Conservation (phyloP, 371 early-diverging fungal genomes). For the Mucor mucedo region DNA sequence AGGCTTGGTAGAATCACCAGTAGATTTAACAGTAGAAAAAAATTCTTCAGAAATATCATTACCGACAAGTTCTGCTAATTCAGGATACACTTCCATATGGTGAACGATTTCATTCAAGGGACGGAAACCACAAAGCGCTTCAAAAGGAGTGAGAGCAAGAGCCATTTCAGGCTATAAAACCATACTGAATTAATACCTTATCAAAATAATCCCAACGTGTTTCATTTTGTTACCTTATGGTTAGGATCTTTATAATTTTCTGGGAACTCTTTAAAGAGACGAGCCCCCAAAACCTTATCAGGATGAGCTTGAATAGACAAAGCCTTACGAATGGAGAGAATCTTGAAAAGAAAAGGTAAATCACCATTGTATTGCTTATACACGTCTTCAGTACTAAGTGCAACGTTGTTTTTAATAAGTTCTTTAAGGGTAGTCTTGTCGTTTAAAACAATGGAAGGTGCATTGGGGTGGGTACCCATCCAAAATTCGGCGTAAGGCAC, state of each 20-base stretch:
- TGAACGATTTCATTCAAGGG: constrained; percentile 79
- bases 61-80: constrained; percentile 75
- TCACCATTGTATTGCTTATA: constrained; percentile 71
- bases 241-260: constrained; percentile 82
- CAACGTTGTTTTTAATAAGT: constrained; percentile 51
- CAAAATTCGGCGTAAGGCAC: constrained; percentile 96
- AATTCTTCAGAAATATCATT: constrained; percentile 43
- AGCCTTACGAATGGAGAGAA: constrained; percentile 92
- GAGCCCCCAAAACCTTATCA: constrained; percentile 83
- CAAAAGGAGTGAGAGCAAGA: constrained; percentile 93
- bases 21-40: constrained; percentile 28
- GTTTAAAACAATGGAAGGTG: constrained; percentile 69
- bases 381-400: constrained; percentile 57
- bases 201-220: neutral
- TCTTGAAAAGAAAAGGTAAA: constrained; percentile 97
- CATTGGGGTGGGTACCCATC: constrained; percentile 98
- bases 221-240: constrained; percentile 43
- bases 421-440: constrained; percentile 58
- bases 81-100: constrained; percentile 74
- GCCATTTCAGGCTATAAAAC: constrained; percentile 93
- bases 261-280: constrained; percentile 75
- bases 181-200: neutral
- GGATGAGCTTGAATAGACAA: constrained; percentile 99
- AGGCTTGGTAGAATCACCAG: constrained; percentile 20
- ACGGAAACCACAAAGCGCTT: constrained; percentile 95